Base-by-base conservation (phyloP, 1,284 basidiomycete species). In the Naganishia albida region DNA sequence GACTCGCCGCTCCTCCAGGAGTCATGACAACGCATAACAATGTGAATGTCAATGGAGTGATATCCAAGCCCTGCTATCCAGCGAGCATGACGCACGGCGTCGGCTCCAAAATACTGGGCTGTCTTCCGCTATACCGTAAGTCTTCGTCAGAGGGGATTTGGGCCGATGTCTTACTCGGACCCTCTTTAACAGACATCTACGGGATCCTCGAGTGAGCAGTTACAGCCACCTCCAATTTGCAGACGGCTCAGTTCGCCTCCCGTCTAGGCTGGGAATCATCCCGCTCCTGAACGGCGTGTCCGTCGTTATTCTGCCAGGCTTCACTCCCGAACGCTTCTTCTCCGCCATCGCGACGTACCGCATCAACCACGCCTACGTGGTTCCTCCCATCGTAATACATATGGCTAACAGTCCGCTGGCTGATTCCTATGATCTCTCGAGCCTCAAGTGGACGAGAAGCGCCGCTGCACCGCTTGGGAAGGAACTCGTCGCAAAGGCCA, bases 391-490 rank as follows among this genome's bases (percentile, higher is more conserved):
- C 53, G 80, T 93, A 3, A 85, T 96, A 40, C 71, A 70, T 23
- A 69, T 80, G 54, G 64, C 77, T 12, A 68, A 81, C 67, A 77
- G 78, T 51, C 76, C 77, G 81, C 86, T 84, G n/a, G 83, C 88
- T 2, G 82, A 85, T 52, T 83, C 88, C 74, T 88, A 88, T 75
- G 83, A 93, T 71, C 68, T 93, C 52, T 84, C 82, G 3, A 83
- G 84, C 1, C 75, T 95, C 16, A 77, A 81, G 28, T 77, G 83
- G 12, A 72, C 93, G 59, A 82, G 87, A 70, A 89, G 86, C 0
- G 92, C 90, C 6, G 93, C 91, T 0, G 93, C 93, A 1, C 91
- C 92, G 0, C 82, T 93, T 2, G 86, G 88, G 1, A 80, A 81
- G 1, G 83, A 85, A 15, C 81, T 92, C 16, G 56, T 52, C 18